These are phyloP conservation scores for Striga hermonthica DNA, from an alignment of 305 asterid species.

Conservation along the genomic window DNA sequence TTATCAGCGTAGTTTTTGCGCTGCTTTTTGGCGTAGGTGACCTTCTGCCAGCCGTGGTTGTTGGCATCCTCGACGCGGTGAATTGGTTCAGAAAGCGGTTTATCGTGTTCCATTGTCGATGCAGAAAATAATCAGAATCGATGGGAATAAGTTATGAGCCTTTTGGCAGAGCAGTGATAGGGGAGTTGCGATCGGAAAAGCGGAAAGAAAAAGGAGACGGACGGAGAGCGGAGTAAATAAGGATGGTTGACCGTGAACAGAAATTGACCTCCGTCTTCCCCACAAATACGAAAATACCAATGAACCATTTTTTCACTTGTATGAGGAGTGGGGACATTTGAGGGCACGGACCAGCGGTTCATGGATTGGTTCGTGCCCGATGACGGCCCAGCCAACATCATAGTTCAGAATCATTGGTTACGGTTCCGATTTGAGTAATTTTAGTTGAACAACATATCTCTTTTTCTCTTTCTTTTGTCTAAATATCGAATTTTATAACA, in stretches of 20 bases:
- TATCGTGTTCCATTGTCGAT: constrained; percentile 42
- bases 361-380: no score
- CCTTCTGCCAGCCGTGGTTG: constrained; percentile 68
- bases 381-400: no score
- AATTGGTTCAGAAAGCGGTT: constrained; percentile 34
- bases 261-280: constrained; percentile 13
- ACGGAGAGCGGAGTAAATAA: constrained; percentile 14
- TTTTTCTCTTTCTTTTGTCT: no score
- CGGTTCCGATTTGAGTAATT: no score
- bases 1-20: constrained; percentile 36
- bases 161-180: neutral
- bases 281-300: constrained; percentile 19
- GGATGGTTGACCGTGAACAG: constrained; percentile 19
- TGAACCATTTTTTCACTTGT: no score
- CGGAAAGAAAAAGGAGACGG: neutral
- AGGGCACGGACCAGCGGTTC: no score
- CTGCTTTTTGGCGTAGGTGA: constrained; percentile 51
- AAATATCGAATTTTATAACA: no score
- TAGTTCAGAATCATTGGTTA: no score
- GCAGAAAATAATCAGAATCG: neutral
- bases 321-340: no score
- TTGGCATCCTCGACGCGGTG: constrained; percentile 28
- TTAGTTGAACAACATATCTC: no score
- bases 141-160: neutral
- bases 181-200: neutral